Base-by-base conservation (phyloP, 1,139 yeast species). In the Eremothecium sinecaudum region DNA sequence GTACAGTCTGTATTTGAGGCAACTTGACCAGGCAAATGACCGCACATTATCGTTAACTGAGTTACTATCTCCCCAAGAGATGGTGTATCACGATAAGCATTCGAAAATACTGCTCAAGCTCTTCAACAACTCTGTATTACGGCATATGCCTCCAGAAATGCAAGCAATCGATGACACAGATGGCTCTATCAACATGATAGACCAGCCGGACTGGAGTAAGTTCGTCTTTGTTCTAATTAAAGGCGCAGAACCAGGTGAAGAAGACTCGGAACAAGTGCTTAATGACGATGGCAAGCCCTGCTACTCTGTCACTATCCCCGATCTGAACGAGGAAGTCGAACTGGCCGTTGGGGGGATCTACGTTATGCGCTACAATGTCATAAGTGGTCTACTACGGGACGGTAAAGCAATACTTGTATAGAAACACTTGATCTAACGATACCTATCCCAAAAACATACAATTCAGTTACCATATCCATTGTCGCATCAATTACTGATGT, bases 131-230 rank as follows among this genome's bases (percentile, higher is more conserved):
- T 72, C 82, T 37, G 81, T 84, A 43, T 62, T 90, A 40, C 65
- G 67, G 38, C 69, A 73, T 36, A 58, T 87, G 46, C 96, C 97
- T 0, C 68, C 66, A 14, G 66, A 69, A 24, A 60, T 84, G 37
- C 83, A 79, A 26, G 72, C 75, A 12, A 62, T 90, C 40, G 93
- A 84, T 48, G 97, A 87, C 45, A 71, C 71, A 3, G 69, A 73
- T 12, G 93, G 87, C 4, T 82, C 81, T 2, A 67, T 79, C 14
- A 69, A 78, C 5, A 86, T 87, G 97, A 65, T 86, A 2, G 79
- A 73, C 12, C 69, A 67, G 44, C 97, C 97, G 0, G 83, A 83
- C 39, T 48, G 80, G 47, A 69, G 79, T 41, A 72, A 67, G 41
- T 81, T 90, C 3, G 95, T 90, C 2, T 83, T 84, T 49, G 64